Conservation (phyloP, 2,329 filamentous ascomycete species). For the Fusarium sp. region DNA sequence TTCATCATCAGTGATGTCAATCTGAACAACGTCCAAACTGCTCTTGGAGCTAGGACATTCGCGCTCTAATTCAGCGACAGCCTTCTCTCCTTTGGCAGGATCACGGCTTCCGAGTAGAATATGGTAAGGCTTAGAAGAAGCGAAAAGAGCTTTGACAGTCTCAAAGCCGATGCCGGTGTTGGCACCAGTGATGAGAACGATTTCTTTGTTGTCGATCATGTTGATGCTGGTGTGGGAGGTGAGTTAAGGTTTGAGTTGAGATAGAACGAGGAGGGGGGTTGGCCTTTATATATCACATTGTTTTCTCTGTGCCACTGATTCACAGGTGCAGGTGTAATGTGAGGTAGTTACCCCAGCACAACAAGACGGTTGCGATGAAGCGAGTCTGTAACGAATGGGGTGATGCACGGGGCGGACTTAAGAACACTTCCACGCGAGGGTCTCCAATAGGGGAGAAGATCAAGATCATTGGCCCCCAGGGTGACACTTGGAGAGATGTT, state of each 20-base stretch:
- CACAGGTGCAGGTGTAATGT: not conserved
- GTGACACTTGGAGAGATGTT: not conserved
- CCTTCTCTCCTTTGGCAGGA: slow-evolving; percentile 59
- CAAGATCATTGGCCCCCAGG: not conserved
- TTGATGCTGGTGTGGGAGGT: not conserved
- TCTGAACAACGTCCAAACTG: slow-evolving; percentile 56
- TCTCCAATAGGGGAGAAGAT: not conserved
- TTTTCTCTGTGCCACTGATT: not conserved
- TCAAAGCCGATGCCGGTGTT: slow-evolving; percentile 71
- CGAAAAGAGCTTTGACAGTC: slow-evolving; percentile 62
- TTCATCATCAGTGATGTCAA: slow-evolving; percentile 64
- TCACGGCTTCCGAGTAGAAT: slow-evolving; percentile 66
- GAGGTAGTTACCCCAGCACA: not conserved
- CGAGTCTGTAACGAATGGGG: not conserved
- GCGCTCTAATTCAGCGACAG: slow-evolving; percentile 52
- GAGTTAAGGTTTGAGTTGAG: not conserved
- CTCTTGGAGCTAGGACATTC: slow-evolving; percentile 54
- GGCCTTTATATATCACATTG: slow-evolving; percentile 1
- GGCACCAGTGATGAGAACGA: slow-evolving; percentile 69
- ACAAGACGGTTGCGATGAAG: not conserved
- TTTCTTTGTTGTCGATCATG: slow-evolving; percentile 43
- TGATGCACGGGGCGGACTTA: slow-evolving; percentile 10
- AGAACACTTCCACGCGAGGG: not conserved
- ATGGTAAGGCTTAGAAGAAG: slow-evolving; percentile 60
- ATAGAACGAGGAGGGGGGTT: not conserved